Evolutionary conservation across 306 rosid species (phyloP).

Genomic region (Medicago lupulina): DNA sequence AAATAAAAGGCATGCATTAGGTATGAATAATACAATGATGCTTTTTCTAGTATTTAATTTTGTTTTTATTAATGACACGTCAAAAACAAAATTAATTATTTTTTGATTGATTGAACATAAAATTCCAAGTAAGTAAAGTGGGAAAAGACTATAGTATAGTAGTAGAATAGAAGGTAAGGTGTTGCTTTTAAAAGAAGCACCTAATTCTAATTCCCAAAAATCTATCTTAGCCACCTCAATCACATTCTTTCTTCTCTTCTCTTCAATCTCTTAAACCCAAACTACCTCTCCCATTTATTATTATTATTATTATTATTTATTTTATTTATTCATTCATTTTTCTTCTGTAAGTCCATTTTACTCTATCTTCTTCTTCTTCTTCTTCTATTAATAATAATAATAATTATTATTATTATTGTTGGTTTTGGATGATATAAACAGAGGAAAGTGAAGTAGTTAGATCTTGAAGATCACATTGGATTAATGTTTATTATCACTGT

Average conservation of each 20-base stretch:
- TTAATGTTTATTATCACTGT: conserved; percentile 32
- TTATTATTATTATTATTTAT: too few relatives aligned
- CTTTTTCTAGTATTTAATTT: too few relatives aligned
- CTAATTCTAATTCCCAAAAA: not conserved
- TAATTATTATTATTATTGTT: not conserved
- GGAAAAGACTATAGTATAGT: not conserved
- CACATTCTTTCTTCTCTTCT: not conserved
- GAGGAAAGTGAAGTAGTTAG: conserved; percentile 39
- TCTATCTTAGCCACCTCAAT: not conserved
- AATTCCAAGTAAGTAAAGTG: not conserved
- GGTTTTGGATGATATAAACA: not conserved
- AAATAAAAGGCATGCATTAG: too few relatives aligned
- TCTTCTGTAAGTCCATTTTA: not conserved
- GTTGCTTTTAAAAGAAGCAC: conserved; percentile 5
- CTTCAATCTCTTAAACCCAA: not conserved
- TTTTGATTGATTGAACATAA: too few relatives aligned
- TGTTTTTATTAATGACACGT: too few relatives aligned
- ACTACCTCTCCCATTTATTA: not conserved
- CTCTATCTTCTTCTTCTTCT: not conserved
- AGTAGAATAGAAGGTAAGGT: not conserved
- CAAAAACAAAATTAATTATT: too few relatives aligned
- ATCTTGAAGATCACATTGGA: conserved; percentile 47
- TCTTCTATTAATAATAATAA: too few relatives aligned
- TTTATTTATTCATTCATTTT: too few relatives aligned
- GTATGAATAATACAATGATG: too few relatives aligned